These are phyloP conservation scores for Penicillium sclerotigenum DNA, from an alignment of 2,329 filamentous ascomycete species.

Conservation along the genomic window DNA sequence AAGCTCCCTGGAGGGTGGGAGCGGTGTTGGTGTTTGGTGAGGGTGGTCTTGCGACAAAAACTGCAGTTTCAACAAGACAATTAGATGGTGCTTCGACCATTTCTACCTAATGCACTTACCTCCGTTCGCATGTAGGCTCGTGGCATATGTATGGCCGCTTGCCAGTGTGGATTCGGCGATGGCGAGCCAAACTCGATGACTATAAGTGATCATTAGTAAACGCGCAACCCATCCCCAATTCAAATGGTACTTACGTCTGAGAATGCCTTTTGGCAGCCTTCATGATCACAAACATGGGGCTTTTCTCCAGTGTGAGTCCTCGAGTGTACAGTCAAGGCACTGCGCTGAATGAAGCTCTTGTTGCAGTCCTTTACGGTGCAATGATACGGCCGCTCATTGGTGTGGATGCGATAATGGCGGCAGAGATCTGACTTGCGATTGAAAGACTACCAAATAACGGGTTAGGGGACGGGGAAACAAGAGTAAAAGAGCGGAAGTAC, in stretches of 20 bases:
- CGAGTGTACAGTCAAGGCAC: conserved; percentile 47
- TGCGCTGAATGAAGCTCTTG: conserved; percentile 50
- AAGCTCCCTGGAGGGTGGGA: conserved; percentile 36
- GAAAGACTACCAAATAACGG: conserved; percentile 38
- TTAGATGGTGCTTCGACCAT: not conserved
- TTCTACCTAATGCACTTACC: conserved; percentile 23
- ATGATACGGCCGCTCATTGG: conserved; percentile 48
- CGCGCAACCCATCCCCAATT: not conserved
- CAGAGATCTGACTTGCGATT: conserved; percentile 50
- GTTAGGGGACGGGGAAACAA: not conserved
- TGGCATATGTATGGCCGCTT: conserved; percentile 42
- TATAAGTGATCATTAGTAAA: conserved; percentile 16
- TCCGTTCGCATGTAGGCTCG: conserved; percentile 40
- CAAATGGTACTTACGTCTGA: conserved; percentile 37
- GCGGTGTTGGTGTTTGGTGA: conserved; percentile 42
- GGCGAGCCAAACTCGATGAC: conserved; percentile 43
- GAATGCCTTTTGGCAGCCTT: conserved; percentile 44
- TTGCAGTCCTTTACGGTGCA: conserved; percentile 46
- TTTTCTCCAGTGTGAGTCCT: conserved; percentile 47
- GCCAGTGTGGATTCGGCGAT: conserved; percentile 42
- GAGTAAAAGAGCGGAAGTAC: not conserved
- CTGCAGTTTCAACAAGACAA: conserved; percentile 19
- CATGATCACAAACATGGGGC: conserved; percentile 43
- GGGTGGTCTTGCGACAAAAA: conserved; percentile 43
- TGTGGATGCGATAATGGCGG: conserved; percentile 48